Conservation (phyloP, 192 early-diverging fungal species). For the Bifiguratus adelaidae region DNA sequence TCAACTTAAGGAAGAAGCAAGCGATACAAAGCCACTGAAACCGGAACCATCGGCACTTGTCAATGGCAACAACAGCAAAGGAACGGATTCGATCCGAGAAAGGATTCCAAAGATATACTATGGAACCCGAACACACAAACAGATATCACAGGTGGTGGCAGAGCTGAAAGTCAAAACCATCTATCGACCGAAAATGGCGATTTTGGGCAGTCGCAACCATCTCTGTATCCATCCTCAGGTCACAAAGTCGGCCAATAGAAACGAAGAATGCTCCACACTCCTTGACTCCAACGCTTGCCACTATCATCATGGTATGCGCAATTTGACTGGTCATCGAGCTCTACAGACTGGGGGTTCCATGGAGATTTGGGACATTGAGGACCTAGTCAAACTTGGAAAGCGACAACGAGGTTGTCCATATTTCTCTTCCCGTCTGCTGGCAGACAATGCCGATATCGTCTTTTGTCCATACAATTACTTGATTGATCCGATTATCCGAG, state of each 20-base stretch:
- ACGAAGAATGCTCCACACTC: conserved; percentile 20
- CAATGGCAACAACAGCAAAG: no score
- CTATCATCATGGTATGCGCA: conserved; percentile 3
- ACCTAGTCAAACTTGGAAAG: conserved; percentile 29
- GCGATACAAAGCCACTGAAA: no score
- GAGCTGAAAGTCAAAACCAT: conserved; percentile 42
- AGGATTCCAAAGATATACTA: conserved; percentile 31
- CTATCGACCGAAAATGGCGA: conserved; percentile 36
- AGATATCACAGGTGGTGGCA: conserved; percentile 38
- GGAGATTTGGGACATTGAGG: conserved; percentile 48
- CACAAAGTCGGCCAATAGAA: conserved; percentile 13
- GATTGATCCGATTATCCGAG: conserved; percentile 45
- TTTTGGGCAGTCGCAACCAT: conserved; percentile 38
- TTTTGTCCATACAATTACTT: conserved; percentile 63
- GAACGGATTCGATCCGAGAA: no score
- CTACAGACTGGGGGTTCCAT: not conserved
- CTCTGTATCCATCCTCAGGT: conserved; percentile 28
- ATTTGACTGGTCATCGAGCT: not conserved
- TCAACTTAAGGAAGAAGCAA: no score
- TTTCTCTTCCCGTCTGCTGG: conserved; percentile 33
- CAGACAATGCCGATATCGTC: conserved; percentile 34
- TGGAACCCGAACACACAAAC: conserved; percentile 48
- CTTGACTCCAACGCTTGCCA: conserved; percentile 19
- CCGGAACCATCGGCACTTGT: no score
- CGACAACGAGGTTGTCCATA: conserved; percentile 32